Percentiles rank a stretch among this genome's conserved stretches.
These are phyloP conservation scores for Citrus australasica DNA, from an alignment of 345 rosid species.

Conservation along the genomic window DNA sequence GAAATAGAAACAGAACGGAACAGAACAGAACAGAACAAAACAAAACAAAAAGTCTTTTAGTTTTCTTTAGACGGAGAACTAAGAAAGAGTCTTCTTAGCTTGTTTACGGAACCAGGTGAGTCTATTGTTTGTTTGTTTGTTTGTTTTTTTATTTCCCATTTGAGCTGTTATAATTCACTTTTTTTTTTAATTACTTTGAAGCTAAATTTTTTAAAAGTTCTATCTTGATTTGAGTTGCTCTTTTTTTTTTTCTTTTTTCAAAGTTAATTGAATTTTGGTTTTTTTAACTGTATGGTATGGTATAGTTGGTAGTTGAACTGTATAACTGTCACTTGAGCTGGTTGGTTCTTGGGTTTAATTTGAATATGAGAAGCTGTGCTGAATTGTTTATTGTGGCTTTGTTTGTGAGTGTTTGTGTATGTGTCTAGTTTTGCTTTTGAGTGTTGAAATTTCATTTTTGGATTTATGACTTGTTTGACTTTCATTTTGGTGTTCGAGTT, in stretches of 20 bases:
- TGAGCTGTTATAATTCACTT: background rate
- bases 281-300: background rate
- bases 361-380: slow-evolving; percentile 1
- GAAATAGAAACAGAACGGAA: slow-evolving; percentile 4
- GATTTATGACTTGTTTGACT: slow-evolving; percentile 33
- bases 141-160: background rate
- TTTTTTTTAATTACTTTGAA: background rate
- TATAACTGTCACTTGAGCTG: slow-evolving; percentile 25
- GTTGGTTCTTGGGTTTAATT: slow-evolving; percentile 24
- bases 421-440: slow-evolving; percentile 17
- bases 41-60: slow-evolving; percentile 11
- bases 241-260: background rate
- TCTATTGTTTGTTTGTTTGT: background rate
- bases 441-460: slow-evolving; percentile 1
- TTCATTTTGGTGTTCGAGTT: slow-evolving; percentile 17
- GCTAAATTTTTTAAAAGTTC: background rate
- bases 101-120: slow-evolving; percentile 4
- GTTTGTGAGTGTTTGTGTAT: background rate
- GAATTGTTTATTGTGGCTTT: slow-evolving; percentile 3
- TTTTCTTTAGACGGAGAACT: background rate
- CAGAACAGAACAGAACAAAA: background rate
- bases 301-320: slow-evolving; percentile 17
- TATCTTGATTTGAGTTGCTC: background rate
- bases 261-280: too few relatives aligned
- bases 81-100: background rate